Conservation (phyloP, 371 early-diverging fungal genomes). For the Rhizopus sp. region DNA sequence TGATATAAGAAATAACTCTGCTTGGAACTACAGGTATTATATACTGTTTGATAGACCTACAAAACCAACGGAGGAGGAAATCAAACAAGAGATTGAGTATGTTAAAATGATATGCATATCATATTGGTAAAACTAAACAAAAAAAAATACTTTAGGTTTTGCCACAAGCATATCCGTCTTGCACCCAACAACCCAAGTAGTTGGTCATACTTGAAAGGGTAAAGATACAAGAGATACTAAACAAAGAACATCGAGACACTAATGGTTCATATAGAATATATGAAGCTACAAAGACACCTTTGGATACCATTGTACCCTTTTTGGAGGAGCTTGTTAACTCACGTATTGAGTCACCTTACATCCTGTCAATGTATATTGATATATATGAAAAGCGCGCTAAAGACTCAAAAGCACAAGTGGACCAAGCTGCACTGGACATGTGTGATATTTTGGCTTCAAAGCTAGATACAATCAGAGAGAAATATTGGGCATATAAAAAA, state of each 20-base stretch:
- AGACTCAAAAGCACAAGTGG: slow-evolving; percentile 23
- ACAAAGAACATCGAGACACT: background rate
- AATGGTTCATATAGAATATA: slow-evolving; percentile 36
- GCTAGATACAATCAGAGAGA: slow-evolving; percentile 66
- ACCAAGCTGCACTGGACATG: slow-evolving; percentile 50
- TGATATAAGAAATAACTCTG: slow-evolving; percentile 96
- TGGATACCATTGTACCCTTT: slow-evolving; percentile 46
- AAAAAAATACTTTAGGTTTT: slow-evolving; percentile 44
- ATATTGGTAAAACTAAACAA: background rate
- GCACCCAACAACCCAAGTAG: slow-evolving; percentile 91
- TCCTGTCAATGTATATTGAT: slow-evolving; percentile 66
- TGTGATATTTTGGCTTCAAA: slow-evolving; percentile 63
- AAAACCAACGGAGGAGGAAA: slow-evolving; percentile 33
- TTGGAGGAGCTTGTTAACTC: slow-evolving; percentile 42
- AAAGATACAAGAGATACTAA: slow-evolving; percentile 8
- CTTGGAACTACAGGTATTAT: slow-evolving; percentile 96
- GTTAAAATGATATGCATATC: too few species aligned
- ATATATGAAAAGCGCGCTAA: slow-evolving; percentile 65
- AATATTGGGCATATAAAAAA: slow-evolving; percentile 78
- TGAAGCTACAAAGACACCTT: slow-evolving; percentile 39
- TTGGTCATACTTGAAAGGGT: slow-evolving; percentile 85
- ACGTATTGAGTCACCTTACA: slow-evolving; percentile 57
- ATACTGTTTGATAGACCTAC: slow-evolving; percentile 56
- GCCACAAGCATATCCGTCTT: slow-evolving; percentile 64
- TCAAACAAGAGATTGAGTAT: slow-evolving; percentile 69